Percentiles rank a stretch among this genome's conserved stretches.
Conservation (phyloP, 2,329 filamentous ascomycete genomes). For the Dactylellina leptospora region DNA sequence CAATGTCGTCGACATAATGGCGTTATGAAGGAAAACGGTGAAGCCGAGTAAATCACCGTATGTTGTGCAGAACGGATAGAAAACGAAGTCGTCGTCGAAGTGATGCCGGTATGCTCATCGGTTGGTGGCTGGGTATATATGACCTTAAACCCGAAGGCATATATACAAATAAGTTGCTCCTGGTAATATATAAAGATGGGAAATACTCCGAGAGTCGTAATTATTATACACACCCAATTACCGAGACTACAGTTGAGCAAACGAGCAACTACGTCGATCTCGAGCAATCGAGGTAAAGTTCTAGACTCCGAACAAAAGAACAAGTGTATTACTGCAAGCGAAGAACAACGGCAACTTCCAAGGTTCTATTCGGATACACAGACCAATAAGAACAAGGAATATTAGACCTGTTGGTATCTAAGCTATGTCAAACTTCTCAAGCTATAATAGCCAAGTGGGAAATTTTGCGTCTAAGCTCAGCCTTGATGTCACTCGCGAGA, state of each 20-base stretch:
- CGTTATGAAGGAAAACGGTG: constrained; percentile 2
- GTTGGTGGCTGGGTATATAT: constrained; percentile 24
- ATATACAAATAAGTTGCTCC: constrained; percentile 31
- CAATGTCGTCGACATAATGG: constrained; percentile 39
- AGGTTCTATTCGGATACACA: constrained; percentile 6
- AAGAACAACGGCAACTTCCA: constrained; percentile 16
- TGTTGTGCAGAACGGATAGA: constrained; percentile 14
- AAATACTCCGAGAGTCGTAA: no score
- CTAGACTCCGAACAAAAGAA: constrained; percentile 19
- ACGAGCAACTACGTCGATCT: constrained; percentile 10
- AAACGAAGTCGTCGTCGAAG: constrained; percentile 18
- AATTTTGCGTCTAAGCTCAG: constrained; percentile 24
- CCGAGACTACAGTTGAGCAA: no score
- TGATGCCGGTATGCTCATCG: constrained; percentile 40
- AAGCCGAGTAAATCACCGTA: constrained; percentile 37
- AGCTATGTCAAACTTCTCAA: constrained; percentile 29
- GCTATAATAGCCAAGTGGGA: not conserved
- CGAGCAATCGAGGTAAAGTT: constrained; percentile 28
- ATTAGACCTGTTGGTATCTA: constrained; percentile 7
- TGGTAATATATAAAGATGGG: not conserved
- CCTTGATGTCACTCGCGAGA: constrained; percentile 16
- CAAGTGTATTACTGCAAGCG: constrained; percentile 10
- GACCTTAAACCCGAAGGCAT: constrained; percentile 31
- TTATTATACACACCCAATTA: constrained; percentile 24
- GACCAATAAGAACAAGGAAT: constrained; percentile 6